Evolutionary conservation across 2,329 filamentous ascomycete species (phyloP).

Genomic region (Nannizziopsis arthrosporioides): DNA sequence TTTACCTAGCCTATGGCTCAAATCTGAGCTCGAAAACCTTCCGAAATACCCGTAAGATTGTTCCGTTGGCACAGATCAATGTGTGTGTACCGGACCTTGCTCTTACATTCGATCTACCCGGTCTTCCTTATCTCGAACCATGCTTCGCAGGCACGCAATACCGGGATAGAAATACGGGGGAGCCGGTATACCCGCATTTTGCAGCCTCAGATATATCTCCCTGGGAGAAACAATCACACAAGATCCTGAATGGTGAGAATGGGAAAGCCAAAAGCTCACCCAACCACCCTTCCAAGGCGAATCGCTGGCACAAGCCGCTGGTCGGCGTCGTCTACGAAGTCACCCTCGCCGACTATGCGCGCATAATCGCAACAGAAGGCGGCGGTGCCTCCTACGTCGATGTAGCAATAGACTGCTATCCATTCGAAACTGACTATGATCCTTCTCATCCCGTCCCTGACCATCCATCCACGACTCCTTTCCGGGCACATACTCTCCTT

Average conservation of each 20-base stretch:
- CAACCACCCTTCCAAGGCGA: not conserved
- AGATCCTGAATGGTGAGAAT: not conserved
- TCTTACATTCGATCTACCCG: constrained; percentile 75
- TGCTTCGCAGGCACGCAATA: constrained; percentile 76
- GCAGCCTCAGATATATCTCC: too few relatives aligned
- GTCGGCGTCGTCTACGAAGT: constrained; percentile 95
- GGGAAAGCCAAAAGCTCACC: too few relatives aligned
- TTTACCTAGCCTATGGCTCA: constrained; percentile 84
- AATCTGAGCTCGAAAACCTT: constrained; percentile 77
- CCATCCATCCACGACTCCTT: constrained; percentile 50
- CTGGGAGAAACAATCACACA: constrained; percentile 1
- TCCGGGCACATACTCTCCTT: constrained; percentile 77
- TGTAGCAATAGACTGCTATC: constrained; percentile 64
- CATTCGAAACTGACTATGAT: constrained; percentile 44
- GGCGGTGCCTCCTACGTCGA: constrained; percentile 77
- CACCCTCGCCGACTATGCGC: constrained; percentile 65
- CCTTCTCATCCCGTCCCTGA: constrained; percentile 50
- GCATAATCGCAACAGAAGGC: constrained; percentile 83
- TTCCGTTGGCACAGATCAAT: constrained; percentile 66
- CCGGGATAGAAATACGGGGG: constrained; percentile 38
- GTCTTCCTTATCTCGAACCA: constrained; percentile 75
- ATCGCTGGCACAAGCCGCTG: constrained; percentile 63
- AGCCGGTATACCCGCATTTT: not conserved
- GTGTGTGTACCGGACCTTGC: constrained; percentile 68
- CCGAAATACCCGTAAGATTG: constrained; percentile 62